phyloP scores from a whole-genome alignment of 1,139 yeast genomes.

The Yamadazyma trypodendri region DNA sequence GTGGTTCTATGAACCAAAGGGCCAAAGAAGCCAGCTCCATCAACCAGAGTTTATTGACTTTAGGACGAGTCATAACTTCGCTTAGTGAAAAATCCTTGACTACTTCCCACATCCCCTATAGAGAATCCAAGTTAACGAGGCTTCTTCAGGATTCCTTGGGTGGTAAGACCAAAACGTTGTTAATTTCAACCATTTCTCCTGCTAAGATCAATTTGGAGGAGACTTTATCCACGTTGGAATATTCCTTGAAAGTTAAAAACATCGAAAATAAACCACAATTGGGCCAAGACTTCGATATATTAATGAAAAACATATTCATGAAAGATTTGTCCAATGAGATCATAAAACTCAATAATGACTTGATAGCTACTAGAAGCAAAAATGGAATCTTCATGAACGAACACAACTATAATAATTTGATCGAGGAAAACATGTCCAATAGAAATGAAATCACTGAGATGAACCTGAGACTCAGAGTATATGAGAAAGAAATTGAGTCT shows the following conservation, averaged over 20 bases:
- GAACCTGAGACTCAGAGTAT: constrained; percentile 11
- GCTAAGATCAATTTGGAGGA: constrained; percentile 73
- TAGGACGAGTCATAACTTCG: constrained; percentile 82
- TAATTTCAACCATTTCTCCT: constrained; percentile 83
- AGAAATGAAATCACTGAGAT: constrained; percentile 16
- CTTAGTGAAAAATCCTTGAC: constrained; percentile 32
- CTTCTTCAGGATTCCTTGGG: constrained; percentile 81
- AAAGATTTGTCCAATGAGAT: constrained; percentile 58
- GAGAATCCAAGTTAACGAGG: constrained; percentile 82
- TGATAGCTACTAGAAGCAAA: constrained; percentile 58
- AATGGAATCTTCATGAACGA: constrained; percentile 66
- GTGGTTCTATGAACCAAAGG: constrained; percentile 76
- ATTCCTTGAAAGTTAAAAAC: constrained; percentile 79
- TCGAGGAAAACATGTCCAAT: constrained; percentile 19
- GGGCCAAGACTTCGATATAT: constrained; percentile 50
- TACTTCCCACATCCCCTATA: constrained; percentile 65
- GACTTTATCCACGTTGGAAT: constrained; percentile 78
- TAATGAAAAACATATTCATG: constrained; percentile 58
- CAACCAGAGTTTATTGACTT: constrained; percentile 76
- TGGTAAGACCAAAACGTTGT: constrained; percentile 75
- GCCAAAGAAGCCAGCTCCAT: constrained; percentile 90
- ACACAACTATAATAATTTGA: constrained; percentile 51
- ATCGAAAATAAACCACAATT: constrained; percentile 71
- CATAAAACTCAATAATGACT: constrained; percentile 54
- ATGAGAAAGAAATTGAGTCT: constrained; percentile 7